A percentile compares a stretch with the other conserved stretches of the same genome.
Evolutionary conservation across 768 basidiomycete genomes (phyloP).

Genomic region (Russula emetica): DNA sequence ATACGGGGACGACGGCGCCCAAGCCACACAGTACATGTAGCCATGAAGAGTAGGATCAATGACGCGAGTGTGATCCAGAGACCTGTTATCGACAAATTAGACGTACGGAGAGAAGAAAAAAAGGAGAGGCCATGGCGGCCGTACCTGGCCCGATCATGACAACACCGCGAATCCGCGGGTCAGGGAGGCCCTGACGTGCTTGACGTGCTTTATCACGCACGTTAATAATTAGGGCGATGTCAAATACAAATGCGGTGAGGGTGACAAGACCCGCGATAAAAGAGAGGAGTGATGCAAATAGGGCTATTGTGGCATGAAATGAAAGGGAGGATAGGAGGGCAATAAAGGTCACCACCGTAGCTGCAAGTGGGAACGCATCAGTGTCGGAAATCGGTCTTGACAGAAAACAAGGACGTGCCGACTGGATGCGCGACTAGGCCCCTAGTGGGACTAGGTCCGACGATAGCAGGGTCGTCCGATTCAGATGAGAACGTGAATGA

Average conservation of each 20-base stretch:
- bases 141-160: constrained; percentile 49
- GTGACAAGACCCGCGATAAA: constrained; percentile 68
- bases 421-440: constrained; percentile 74
- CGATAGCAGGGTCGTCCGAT: constrained; percentile 36
- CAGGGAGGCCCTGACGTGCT: constrained; percentile 40
- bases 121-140: constrained; percentile 8
- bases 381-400: background rate
- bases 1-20: constrained; percentile 26
- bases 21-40: constrained; percentile 14
- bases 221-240: constrained; percentile 66
- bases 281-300: constrained; percentile 46
- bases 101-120: background rate
- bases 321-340: constrained; percentile 62
- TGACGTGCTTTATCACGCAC: constrained; percentile 49
- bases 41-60: constrained; percentile 23
- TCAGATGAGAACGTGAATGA: constrained; percentile 40
- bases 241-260: constrained; percentile 68
- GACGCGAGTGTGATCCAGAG: constrained; percentile 25
- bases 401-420: constrained; percentile 39
- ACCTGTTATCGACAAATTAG: constrained; percentile 8
- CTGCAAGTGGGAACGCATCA: constrained; percentile 30
- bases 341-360: constrained; percentile 53
- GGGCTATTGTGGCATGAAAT: constrained; percentile 44
- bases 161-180: constrained; percentile 29
- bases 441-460: constrained; percentile 62